These are phyloP conservation scores for Adansonia gregorii DNA, from an alignment of 441 rosid genomes.

Conservation along the genomic window DNA sequence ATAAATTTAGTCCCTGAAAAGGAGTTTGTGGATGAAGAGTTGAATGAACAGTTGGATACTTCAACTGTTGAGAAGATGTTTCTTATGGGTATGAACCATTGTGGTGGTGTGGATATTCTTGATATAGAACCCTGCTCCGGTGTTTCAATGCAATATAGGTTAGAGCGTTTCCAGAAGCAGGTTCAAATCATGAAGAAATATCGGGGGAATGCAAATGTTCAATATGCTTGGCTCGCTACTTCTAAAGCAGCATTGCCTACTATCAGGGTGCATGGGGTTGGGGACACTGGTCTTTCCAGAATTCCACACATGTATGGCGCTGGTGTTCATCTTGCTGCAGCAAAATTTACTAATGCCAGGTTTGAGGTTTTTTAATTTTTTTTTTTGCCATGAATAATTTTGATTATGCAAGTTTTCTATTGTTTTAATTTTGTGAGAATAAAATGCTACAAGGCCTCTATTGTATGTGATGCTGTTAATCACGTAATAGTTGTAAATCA, in stretches of 20 bases:
- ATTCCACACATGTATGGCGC: constrained; percentile 61
- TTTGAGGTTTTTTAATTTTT: constrained; percentile 28
- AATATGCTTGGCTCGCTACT: constrained; percentile 88
- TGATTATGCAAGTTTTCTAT: background rate
- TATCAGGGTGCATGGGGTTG: constrained; percentile 60
- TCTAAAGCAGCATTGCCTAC: constrained; percentile 53
- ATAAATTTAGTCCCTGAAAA: constrained; percentile 9
- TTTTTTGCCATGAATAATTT: background rate
- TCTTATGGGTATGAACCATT: constrained; percentile 49
- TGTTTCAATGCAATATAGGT: constrained; percentile 48
- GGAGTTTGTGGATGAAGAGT: constrained; percentile 32
- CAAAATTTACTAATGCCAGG: constrained; percentile 63
- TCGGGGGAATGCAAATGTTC: constrained; percentile 83
- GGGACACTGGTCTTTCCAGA: constrained; percentile 57
- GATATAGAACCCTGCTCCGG: constrained; percentile 54
- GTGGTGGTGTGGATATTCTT: constrained; percentile 46
- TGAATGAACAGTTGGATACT: constrained; percentile 48
- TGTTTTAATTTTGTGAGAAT: background rate
- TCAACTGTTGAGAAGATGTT: constrained; percentile 58
- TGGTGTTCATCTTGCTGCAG: constrained; percentile 80
- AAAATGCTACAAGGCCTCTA: background rate
- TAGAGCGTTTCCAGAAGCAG: constrained; percentile 78
- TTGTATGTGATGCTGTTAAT: background rate
- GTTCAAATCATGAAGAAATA: constrained; percentile 60
- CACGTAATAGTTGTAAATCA: background rate